Evolutionary conservation across 2,329 filamentous ascomycete species (phyloP), one percentile per base, ranked within the genome.

Genomic region (Camillea tinctor): DNA sequence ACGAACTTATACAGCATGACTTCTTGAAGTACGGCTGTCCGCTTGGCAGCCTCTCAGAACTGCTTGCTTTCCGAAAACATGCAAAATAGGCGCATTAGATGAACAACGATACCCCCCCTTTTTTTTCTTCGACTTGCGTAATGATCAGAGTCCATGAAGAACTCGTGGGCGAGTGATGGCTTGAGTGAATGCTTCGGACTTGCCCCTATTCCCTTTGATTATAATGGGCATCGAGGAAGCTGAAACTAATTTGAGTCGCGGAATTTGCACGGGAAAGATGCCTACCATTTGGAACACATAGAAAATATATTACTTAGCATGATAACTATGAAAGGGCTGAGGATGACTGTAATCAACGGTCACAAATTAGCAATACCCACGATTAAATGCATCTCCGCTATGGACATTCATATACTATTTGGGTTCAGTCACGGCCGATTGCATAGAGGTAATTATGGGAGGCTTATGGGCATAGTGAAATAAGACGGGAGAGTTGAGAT

Each of bases 1-100:
- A 92, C 63, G 95, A 99, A 78, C 82, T 99, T 54, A 81, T 98
- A 63, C 86, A 88, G 62, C 93, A 98, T 73, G 95, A 98, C 70
- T 99, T 99, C 81, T 79, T 99, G 73, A 93, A 93, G 81, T 91
- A 91, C 70, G 94, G 95, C 20, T 98, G 94, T 80, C 88, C 88
- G 57, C 81, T 95, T 58, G 84, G 84, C 52, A 96, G 91, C 75
- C 81, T 99, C 67, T 88, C 93, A 19, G 93, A 97, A 71, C 80
- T 99, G 64, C 83, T 99, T 63, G 88, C 91, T 57, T 99, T 95
- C 80, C 92, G 93, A 81, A 89, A 90, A 75, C 84, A 88, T 66
- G 80, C 81, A 59, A 88, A 88, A 78, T 88, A 84, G 74, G 58
- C 52, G 57, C 40, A 53, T 57, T 58, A 64, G 56, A 63, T 60